These are phyloP conservation scores for Cytospora piceae DNA, from an alignment of 2,329 filamentous ascomycete genomes.

Conservation along the genomic window DNA sequence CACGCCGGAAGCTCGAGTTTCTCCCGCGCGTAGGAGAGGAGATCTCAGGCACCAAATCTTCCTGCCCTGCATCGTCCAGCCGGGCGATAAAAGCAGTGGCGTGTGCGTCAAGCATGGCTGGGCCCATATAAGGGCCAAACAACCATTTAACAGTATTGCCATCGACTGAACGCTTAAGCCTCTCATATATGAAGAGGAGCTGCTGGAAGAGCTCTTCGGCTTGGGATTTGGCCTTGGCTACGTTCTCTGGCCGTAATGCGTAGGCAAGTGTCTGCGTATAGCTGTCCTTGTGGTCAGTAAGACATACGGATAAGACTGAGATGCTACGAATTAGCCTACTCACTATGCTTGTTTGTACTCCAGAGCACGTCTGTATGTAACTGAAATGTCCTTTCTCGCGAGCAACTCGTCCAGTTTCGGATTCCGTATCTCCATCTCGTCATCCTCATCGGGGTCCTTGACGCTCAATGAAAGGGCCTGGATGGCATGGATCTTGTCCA, in stretches of 20 bases:
- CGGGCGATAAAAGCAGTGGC: slow-evolving; percentile 13
- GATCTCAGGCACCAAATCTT: slow-evolving; percentile 28
- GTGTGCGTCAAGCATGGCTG: slow-evolving; percentile 20
- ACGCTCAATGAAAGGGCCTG: slow-evolving; percentile 27
- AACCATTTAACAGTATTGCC: slow-evolving; percentile 14
- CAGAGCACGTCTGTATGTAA: slow-evolving; percentile 11
- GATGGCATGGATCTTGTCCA: slow-evolving; percentile 29
- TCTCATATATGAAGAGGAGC: not conserved
- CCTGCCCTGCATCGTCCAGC: slow-evolving; percentile 28
- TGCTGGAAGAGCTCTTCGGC: slow-evolving; percentile 15
- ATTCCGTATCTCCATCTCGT: slow-evolving; percentile 20
- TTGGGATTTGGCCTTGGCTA: slow-evolving; percentile 17
- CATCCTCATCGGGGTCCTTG: slow-evolving; percentile 26
- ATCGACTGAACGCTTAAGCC: not conserved
- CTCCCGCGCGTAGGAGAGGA: slow-evolving; percentile 24
- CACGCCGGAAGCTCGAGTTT: slow-evolving; percentile 18
- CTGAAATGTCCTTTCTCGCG: slow-evolving; percentile 14
- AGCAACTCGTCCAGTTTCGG: slow-evolving; percentile 28
- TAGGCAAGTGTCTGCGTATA: slow-evolving; percentile 16
- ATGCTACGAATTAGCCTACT: not conserved
- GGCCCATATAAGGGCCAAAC: slow-evolving; percentile 15
- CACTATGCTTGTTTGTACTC: slow-evolving; percentile 21
- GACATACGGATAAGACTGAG: not conserved
- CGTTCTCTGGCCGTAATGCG: slow-evolving; percentile 15
- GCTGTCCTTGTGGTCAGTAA: slow-evolving; percentile 25